Conservation (phyloP, 352 stramenopile genomes). For the Globisporangium spiculum region DNA sequence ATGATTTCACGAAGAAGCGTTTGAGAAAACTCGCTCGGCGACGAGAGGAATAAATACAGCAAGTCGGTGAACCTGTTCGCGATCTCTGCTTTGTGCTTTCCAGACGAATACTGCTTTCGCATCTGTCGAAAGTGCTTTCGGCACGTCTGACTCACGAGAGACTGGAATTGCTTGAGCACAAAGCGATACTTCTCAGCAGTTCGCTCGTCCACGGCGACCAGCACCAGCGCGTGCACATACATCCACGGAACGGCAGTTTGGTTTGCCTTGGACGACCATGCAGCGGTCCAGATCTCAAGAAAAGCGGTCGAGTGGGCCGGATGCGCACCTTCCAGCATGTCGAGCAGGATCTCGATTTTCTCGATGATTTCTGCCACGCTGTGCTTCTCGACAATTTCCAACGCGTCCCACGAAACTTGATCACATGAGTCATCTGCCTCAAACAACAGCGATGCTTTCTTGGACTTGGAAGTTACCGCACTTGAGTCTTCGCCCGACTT, state of each 20-base stretch:
- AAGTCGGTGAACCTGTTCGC: conserved; percentile 1
- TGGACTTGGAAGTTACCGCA: not conserved
- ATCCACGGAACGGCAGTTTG: conserved; percentile 32
- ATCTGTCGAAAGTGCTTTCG: not conserved
- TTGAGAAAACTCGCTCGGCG: conserved; percentile 7
- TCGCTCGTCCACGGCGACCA: conserved; percentile 8
- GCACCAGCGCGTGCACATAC: conserved; percentile 37
- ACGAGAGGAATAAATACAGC: conserved; percentile 10
- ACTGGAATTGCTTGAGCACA: conserved; percentile 23
- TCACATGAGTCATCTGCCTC: conserved; percentile 2
- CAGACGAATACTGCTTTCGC: not conserved
- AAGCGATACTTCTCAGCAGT: conserved; percentile 1
- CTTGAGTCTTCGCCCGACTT: not conserved
- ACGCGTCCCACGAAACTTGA: conserved; percentile 10
- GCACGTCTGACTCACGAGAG: conserved; percentile 9
- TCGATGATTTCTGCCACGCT: conserved; percentile 19
- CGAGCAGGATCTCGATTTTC: conserved; percentile 20
- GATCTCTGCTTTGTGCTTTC: not conserved
- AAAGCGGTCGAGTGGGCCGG: conserved; percentile 25
- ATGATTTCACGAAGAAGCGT: conserved; percentile 11
- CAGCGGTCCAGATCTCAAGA: conserved; percentile 43
- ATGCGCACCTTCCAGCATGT: conserved; percentile 11
- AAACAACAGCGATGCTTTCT: not conserved
- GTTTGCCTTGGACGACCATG: conserved; percentile 29
- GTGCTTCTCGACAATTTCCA: conserved; percentile 23